phyloP scores from a whole-genome alignment of 169 alveolate species.

The Neospora caninum region DNA sequence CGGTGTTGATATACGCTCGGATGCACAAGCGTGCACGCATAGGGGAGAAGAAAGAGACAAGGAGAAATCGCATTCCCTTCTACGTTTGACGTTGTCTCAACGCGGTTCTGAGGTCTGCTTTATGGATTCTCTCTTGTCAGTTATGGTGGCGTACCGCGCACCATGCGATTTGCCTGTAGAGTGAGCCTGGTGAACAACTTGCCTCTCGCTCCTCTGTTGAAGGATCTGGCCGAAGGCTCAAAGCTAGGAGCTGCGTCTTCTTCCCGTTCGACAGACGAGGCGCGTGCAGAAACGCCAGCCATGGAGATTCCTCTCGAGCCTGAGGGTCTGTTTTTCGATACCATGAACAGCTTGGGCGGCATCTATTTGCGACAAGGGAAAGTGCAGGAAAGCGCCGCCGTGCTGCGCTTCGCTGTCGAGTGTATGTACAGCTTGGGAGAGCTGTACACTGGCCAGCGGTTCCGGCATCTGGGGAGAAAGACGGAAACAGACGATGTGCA shows the following conservation, averaged over 20 bases:
- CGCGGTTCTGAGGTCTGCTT: too few species aligned
- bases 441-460: conserved; percentile 19
- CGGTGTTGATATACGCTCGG: too few species aligned
- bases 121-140: too few species aligned
- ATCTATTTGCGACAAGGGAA: not conserved
- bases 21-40: too few species aligned
- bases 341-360: conserved; percentile 31
- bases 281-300: not conserved
- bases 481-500: not conserved
- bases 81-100: too few species aligned
- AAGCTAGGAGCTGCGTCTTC: not conserved
- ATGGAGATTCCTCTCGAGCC: conserved; percentile 19
- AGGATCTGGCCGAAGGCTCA: not conserved
- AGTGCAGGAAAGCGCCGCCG: not conserved
- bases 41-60: too few species aligned
- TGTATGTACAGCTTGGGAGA: conserved; percentile 5
- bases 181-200: not conserved
- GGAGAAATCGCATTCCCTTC: too few species aligned
- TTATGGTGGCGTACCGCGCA: too few species aligned
- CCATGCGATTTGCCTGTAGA: not conserved
- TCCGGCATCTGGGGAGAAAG: not conserved
- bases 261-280: not conserved
- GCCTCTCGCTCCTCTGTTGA: not conserved
- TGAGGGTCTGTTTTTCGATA: not conserved
- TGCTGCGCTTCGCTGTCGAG: conserved; percentile 19